Conservation (phyloP, 2,329 filamentous ascomycete genomes). For the Pseudogymnoascus sp. region DNA sequence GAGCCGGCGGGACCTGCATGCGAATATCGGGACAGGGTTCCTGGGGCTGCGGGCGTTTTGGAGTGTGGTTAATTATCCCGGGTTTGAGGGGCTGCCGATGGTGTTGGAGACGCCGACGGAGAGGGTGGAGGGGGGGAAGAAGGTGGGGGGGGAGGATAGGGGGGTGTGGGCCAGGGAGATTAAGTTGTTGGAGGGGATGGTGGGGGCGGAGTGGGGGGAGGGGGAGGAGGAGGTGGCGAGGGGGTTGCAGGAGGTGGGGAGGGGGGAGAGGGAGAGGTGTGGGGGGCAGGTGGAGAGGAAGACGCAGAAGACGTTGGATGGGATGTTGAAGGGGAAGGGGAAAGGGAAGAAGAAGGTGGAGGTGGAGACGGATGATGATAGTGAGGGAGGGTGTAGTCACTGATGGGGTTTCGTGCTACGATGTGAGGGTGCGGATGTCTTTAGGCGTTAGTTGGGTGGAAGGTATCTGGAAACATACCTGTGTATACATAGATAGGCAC, state of each 20-base stretch:
- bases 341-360: constrained; percentile 29
- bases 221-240: constrained; percentile 37
- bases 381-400: constrained; percentile 23
- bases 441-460: background rate
- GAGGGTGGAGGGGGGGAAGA: constrained; percentile 49
- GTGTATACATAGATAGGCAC: background rate
- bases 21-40: constrained; percentile 94
- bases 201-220: constrained; percentile 56
- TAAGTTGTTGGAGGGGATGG: constrained; percentile 40
- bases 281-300: constrained; percentile 75
- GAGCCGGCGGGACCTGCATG: constrained; percentile 81
- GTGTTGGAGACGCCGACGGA: constrained; percentile 95
- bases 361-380: constrained; percentile 16
- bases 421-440: background rate
- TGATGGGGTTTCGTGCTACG: constrained; percentile 1
- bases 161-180: too few species aligned
- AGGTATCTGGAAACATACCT: background rate
- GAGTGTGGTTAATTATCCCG: constrained; percentile 73
- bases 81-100: constrained; percentile 75
- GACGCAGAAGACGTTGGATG: constrained; percentile 35
- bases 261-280: constrained; percentile 62
- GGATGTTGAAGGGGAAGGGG: constrained; percentile 30
- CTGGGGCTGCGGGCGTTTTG: constrained; percentile 86
- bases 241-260: constrained; percentile 59
- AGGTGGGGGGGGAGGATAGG: constrained; percentile 39